Evolutionary conservation across 2,329 filamentous ascomycete species (phyloP).

Genomic region (Pseudogymnoascus sp.): DNA sequence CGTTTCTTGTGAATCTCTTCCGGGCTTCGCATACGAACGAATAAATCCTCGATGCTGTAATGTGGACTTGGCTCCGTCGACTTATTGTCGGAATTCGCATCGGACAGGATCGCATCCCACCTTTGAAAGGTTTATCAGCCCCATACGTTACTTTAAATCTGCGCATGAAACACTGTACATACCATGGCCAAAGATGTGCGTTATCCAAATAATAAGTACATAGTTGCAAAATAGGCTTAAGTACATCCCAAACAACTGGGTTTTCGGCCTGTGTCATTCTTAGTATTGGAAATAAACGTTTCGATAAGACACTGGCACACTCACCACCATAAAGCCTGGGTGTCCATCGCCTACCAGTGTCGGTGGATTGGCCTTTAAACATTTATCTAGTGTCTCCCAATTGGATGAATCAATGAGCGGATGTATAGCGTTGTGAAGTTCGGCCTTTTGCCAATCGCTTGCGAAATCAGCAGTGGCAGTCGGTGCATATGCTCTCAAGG

Average conservation of each 20-base stretch:
- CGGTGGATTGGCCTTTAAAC: background rate
- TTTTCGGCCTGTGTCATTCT: background rate
- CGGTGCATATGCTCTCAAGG: background rate
- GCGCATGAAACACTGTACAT: background rate
- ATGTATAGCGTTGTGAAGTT: background rate
- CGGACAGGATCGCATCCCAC: background rate
- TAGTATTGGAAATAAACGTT: background rate
- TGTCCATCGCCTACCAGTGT: background rate
- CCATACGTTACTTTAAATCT: background rate
- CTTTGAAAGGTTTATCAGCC: background rate
- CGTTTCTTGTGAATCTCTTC: background rate
- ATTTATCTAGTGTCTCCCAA: background rate
- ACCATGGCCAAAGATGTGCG: background rate
- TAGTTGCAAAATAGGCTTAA: background rate
- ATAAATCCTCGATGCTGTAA: background rate
- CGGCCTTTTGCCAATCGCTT: background rate
- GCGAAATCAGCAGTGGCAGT: background rate
- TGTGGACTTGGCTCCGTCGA: background rate
- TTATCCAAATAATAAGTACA: background rate
- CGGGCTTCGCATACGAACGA: background rate
- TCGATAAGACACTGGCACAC: background rate
- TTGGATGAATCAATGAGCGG: background rate
- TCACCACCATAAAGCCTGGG: background rate
- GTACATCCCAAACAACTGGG: background rate
- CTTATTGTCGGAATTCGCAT: background rate